phyloP scores from a whole-genome alignment of 2,329 filamentous ascomycete genomes.

The Acrodontium crateriforme region DNA sequence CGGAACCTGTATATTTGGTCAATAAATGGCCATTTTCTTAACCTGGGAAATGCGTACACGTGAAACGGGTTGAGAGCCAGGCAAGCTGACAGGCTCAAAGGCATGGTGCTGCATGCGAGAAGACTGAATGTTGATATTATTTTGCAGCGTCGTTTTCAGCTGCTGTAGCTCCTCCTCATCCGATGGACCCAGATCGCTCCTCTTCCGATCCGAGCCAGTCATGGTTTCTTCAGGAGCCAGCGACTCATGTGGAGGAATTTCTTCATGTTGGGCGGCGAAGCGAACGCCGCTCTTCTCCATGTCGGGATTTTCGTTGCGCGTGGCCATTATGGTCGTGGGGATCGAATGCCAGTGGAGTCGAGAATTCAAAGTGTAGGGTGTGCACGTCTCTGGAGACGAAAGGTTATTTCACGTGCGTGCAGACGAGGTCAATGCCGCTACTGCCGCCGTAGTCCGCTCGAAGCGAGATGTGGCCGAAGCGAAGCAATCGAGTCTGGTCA shows the following conservation, averaged over 20 bases:
- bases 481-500: no score
- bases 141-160: slow-evolving; percentile 58
- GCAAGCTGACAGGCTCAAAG: slow-evolving; percentile 83
- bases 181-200: slow-evolving; percentile 27
- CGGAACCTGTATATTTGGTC: slow-evolving; percentile 23
- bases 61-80: slow-evolving; percentile 69
- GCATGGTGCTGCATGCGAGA: slow-evolving; percentile 72
- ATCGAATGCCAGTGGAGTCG: no score
- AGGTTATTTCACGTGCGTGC: no score
- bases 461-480: no score
- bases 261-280: slow-evolving; percentile 57
- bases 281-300: slow-evolving; percentile 41
- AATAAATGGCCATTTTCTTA: no score
- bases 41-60: slow-evolving; percentile 52
- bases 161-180: slow-evolving; percentile 45
- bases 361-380: no score
- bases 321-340: slow-evolving; percentile 4
- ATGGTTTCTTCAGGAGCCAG: slow-evolving; percentile 14
- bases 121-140: slow-evolving; percentile 69
- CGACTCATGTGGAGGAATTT: slow-evolving; percentile 43
- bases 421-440: no score
- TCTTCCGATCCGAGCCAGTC: slow-evolving; percentile 9
- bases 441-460: no score
- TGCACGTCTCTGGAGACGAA: no score
- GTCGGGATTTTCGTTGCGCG: slow-evolving; percentile 5